A percentile compares a stretch with the other conserved stretches of the same genome.
These are phyloP conservation scores for Trichoderma harzianum DNA, from an alignment of 2,329 filamentous ascomycete species.

Conservation along the genomic window DNA sequence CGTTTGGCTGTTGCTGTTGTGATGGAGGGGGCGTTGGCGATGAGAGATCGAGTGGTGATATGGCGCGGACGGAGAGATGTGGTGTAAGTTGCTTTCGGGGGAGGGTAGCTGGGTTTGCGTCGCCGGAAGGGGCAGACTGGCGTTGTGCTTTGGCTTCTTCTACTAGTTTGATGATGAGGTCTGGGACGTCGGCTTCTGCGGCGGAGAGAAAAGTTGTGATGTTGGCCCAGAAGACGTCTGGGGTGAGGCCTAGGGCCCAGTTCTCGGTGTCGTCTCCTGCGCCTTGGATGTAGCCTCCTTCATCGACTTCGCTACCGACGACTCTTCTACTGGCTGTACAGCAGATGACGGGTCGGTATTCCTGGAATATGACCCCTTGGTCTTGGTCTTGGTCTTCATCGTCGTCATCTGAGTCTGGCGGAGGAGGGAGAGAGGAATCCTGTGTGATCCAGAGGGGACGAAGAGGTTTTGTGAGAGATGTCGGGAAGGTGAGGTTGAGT, in stretches of 20 bases:
- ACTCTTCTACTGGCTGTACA: constrained; percentile 80
- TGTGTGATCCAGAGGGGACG: constrained; percentile 78
- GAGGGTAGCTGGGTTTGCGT: not conserved
- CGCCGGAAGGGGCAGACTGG: constrained; percentile 6
- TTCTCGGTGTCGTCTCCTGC: constrained; percentile 93
- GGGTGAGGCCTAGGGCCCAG: constrained; percentile 80
- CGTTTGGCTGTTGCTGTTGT: not conserved
- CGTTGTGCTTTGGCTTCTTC: constrained; percentile 24
- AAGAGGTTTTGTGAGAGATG: constrained; percentile 66
- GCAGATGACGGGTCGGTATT: constrained; percentile 72
- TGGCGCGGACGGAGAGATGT: constrained; percentile 36
- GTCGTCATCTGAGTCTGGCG: constrained; percentile 19
- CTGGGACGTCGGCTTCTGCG: constrained; percentile 61
- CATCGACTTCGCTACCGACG: constrained; percentile 59
- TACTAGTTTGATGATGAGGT: constrained; percentile 47
- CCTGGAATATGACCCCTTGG: constrained; percentile 42
- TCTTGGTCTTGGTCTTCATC: not conserved
- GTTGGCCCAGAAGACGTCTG: constrained; percentile 76
- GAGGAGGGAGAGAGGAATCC: constrained; percentile 48
- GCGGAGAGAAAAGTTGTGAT: constrained; percentile 56
- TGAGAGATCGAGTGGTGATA: constrained; percentile 27
- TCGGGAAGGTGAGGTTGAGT: constrained; percentile 56
- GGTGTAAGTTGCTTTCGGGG: constrained; percentile 33
- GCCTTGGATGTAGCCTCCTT: constrained; percentile 79
- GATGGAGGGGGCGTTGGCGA: not conserved